Percentiles rank a stretch among this genome's conserved stretches.
Evolutionary conservation across 1,139 yeast genomes (phyloP).

Genomic region (Saccharomyces hybrid): DNA sequence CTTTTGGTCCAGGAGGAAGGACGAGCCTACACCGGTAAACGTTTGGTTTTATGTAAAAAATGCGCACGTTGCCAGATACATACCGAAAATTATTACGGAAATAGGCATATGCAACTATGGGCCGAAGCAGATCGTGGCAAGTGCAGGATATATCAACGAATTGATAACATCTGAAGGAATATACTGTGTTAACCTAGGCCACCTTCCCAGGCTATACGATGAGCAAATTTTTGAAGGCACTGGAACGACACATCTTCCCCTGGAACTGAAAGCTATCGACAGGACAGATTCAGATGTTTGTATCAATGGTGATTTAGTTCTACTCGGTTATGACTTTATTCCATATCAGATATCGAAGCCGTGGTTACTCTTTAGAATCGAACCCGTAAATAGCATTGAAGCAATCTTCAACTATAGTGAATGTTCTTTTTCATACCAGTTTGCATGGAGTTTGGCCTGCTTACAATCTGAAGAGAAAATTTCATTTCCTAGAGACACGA

Average conservation of each 20-base stretch:
- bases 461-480: background rate
- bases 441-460: background rate
- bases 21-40: conserved; percentile 4
- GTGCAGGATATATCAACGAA: conserved; percentile 11
- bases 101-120: background rate
- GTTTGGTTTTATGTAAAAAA: conserved; percentile 7
- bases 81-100: conserved; percentile 6
- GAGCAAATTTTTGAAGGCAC: conserved; percentile 1
- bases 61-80: background rate
- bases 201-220: conserved; percentile 6
- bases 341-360: conserved; percentile 6
- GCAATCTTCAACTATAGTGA: conserved; percentile 4
- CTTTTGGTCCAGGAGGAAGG: background rate
- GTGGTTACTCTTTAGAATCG: conserved; percentile 16
- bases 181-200: conserved; percentile 17
- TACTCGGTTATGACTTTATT: conserved; percentile 19
- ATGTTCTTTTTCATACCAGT: background rate
- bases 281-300: conserved; percentile 4
- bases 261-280: conserved; percentile 5
- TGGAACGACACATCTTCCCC: background rate
- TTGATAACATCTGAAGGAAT: conserved; percentile 17
- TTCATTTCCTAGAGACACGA: background rate
- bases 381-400: conserved; percentile 5
- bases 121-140: conserved; percentile 5
- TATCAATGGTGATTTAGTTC: conserved; percentile 5